Evolutionary conservation across 345 rosid genomes (phyloP).

Genomic region (Eutrema japonicum): DNA sequence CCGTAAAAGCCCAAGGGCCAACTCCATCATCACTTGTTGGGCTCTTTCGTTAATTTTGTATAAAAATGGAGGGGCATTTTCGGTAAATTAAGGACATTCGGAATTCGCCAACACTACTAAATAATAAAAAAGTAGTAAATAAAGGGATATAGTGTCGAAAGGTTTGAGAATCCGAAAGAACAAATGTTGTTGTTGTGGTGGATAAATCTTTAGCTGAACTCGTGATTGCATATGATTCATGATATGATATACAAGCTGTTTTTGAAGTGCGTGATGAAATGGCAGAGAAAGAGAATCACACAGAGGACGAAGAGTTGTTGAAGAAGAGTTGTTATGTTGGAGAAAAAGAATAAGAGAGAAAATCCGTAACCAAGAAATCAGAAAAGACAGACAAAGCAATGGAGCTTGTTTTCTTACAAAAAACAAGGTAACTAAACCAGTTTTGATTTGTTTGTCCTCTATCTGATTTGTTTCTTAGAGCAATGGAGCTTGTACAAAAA

Average conservation of each 20-base stretch:
- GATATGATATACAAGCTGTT: conserved; percentile 22
- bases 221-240: no score
- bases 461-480: conserved; percentile 2
- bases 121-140: no score
- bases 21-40: no score
- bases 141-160: no score
- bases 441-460: not conserved
- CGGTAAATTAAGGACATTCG: no score
- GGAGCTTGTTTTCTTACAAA: conserved; percentile 23
- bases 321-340: not conserved
- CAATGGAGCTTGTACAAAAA: no score
- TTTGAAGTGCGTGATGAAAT: conserved; percentile 19
- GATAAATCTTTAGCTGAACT: not conserved
- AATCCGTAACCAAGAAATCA: conserved; percentile 19
- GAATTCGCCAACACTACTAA: no score
- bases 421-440: conserved; percentile 33
- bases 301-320: conserved; percentile 10
- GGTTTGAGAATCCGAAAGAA: not conserved
- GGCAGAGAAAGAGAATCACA: not conserved
- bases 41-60: no score
- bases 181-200: conserved; percentile 17
- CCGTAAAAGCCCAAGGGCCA: no score
- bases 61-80: no score
- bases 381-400: conserved; percentile 21
- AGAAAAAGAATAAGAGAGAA: conserved; percentile 14